Conservation (phyloP, 2,329 filamentous ascomycete species). For the Pseudogymnoascus sp. region DNA sequence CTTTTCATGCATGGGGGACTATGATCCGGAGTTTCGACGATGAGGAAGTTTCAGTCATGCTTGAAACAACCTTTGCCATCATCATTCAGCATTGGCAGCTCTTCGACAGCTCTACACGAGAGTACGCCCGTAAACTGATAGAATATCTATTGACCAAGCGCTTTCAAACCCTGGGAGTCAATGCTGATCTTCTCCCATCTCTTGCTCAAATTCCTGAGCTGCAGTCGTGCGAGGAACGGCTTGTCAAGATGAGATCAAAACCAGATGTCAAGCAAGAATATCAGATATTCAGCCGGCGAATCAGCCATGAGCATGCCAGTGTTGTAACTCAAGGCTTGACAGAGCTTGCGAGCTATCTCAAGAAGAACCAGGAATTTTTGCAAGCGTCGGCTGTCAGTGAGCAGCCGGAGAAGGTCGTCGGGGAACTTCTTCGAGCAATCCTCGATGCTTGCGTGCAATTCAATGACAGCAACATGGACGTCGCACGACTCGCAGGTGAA, state of each 20-base stretch:
- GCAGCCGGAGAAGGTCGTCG: constrained; percentile 68
- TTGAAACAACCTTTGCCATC: constrained; percentile 86
- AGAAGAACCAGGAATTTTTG: constrained; percentile 64
- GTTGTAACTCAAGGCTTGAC: constrained; percentile 74
- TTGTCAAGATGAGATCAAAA: constrained; percentile 55
- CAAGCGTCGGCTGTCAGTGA: constrained; percentile 75
- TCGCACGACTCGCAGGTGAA: constrained; percentile 66
- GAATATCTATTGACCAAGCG: constrained; percentile 30
- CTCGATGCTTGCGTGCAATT: constrained; percentile 82
- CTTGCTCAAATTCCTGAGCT: constrained; percentile 63
- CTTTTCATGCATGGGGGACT: constrained; percentile 76
- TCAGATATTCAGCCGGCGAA: constrained; percentile 61
- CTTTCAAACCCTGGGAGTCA: constrained; percentile 1
- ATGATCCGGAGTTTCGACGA: constrained; percentile 68
- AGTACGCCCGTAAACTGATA: constrained; percentile 54
- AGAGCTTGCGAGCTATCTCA: constrained; percentile 68
- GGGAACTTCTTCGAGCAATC: constrained; percentile 63
- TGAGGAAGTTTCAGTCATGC: constrained; percentile 67
- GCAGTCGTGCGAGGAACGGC: constrained; percentile 53
- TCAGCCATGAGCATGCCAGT: constrained; percentile 73
- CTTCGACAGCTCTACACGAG: constrained; percentile 53
- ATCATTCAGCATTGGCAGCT: constrained; percentile 70
- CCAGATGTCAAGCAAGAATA: constrained; percentile 60
- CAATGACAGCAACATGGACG: constrained; percentile 55
- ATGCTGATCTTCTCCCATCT: constrained; percentile 63